Percentiles rank a stretch among this genome's conserved stretches.
These are phyloP conservation scores for Alternaria rosae DNA, from an alignment of 2,329 filamentous ascomycete species.

Conservation along the genomic window DNA sequence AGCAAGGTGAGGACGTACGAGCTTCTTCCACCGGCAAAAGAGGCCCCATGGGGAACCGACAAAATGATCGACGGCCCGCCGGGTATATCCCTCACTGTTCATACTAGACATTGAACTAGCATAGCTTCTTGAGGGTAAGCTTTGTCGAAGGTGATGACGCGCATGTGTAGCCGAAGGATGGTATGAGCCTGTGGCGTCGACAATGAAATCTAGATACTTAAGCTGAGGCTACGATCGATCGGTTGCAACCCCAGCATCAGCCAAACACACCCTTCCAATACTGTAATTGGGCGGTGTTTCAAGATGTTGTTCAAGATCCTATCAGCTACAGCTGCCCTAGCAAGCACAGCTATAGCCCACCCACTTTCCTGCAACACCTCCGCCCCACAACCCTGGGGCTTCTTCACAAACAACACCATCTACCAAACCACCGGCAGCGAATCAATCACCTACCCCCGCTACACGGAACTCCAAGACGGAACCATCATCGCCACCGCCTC, in stretches of 20 bases:
- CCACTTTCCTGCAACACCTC: not conserved
- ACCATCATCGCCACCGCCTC: conserved; percentile 29
- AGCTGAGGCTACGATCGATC: not conserved
- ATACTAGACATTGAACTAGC: not conserved
- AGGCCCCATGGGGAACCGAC: conserved; percentile 2
- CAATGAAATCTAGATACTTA: conserved; percentile 2
- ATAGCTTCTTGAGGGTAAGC: conserved; percentile 1
- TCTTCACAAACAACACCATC: conserved; percentile 32
- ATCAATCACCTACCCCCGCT: conserved; percentile 27
- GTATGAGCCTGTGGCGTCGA: not conserved
- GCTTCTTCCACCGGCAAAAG: conserved; percentile 6
- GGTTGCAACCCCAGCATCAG: not conserved
- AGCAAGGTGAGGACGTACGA: not conserved
- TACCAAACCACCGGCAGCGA: conserved; percentile 23
- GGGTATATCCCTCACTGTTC: conserved; percentile 5
- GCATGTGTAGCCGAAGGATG: not conserved
- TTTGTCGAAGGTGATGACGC: not conserved
- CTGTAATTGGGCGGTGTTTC: not conserved
- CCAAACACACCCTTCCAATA: not conserved
- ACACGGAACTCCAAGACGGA: conserved; percentile 19
- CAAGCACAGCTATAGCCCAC: not conserved
- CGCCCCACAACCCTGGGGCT: conserved; percentile 21
- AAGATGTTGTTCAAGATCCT: conserved; percentile 4
- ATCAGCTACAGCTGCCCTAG: not conserved
- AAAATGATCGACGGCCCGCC: not conserved